These are phyloP conservation scores for Ceratocystis albifundus DNA, from an alignment of 2,329 filamentous ascomycete genomes.

Conservation along the genomic window DNA sequence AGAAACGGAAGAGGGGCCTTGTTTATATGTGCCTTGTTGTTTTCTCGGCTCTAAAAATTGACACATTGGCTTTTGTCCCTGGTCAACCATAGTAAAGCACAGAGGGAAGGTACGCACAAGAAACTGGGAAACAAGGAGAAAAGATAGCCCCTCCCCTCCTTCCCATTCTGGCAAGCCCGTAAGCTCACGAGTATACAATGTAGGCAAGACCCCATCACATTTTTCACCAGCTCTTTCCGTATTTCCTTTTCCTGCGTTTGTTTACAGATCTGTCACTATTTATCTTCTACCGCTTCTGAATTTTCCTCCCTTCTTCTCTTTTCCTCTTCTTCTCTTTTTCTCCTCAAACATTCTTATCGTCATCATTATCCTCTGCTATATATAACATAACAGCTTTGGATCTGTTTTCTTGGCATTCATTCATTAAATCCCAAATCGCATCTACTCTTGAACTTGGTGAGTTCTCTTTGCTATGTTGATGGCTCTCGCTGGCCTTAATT, in stretches of 20 bases:
- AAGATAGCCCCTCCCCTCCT: slow-evolving; percentile 9
- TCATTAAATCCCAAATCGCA: background rate
- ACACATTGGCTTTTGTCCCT: slow-evolving; percentile 4
- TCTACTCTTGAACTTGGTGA: slow-evolving; percentile 5
- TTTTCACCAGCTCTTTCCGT: background rate
- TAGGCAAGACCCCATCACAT: background rate
- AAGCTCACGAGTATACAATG: slow-evolving; percentile 2
- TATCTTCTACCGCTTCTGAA: background rate
- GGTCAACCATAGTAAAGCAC: background rate
- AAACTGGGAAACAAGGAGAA: background rate
- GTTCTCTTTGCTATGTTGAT: background rate
- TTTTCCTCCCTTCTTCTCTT: background rate
- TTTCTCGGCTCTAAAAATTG: background rate
- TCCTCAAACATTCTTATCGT: background rate
- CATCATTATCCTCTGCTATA: background rate
- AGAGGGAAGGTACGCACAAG: too few relatives aligned
- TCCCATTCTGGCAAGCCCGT: background rate
- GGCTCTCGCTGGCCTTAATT: background rate
- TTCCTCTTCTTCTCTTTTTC: background rate
- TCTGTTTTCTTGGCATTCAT: background rate
- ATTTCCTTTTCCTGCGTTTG: background rate
- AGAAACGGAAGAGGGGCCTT: background rate
- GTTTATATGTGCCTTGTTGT: background rate
- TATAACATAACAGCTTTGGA: background rate
- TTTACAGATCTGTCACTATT: background rate